These are phyloP conservation scores for Guillardia theta DNA, from an alignment of 78 protist genomes.

Conservation along the genomic window DNA sequence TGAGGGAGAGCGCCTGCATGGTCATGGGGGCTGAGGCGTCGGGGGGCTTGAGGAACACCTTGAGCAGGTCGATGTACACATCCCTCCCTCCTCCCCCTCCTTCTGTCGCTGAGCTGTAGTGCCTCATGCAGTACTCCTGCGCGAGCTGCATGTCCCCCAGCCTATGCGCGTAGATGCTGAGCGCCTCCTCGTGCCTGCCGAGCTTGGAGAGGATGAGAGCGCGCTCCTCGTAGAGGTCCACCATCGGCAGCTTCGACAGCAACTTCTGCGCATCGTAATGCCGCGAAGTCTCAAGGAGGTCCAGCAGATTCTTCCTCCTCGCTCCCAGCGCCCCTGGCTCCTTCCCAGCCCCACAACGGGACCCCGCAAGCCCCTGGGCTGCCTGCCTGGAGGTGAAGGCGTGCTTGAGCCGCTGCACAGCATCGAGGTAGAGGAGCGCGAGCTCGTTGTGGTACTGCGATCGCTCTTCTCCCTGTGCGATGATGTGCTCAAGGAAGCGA, in stretches of 20 bases:
- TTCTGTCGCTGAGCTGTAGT: neutral
- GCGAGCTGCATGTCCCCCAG: neutral
- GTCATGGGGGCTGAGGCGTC: conserved; percentile 10
- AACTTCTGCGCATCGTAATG: neutral
- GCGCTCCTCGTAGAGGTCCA: neutral
- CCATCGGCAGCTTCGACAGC: neutral
- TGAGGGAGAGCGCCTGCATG: neutral
- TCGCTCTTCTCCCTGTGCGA: neutral
- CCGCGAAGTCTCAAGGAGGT: neutral
- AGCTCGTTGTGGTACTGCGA: neutral
- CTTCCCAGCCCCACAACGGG: neutral
- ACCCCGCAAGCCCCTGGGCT: neutral
- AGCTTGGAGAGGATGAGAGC: neutral
- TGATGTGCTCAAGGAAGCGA: neutral
- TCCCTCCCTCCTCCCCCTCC: too few relatives aligned
- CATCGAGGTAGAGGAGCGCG: neutral
- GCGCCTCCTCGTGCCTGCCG: neutral
- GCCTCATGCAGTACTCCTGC: neutral
- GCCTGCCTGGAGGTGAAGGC: neutral
- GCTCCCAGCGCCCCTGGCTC: neutral
- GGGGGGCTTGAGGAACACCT: neutral
- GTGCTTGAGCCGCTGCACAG: neutral
- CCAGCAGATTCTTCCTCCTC: neutral
- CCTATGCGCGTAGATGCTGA: neutral
- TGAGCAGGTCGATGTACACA: neutral